Conservation (phyloP, 2,329 filamentous ascomycete species). For the Penicillium glabrum region DNA sequence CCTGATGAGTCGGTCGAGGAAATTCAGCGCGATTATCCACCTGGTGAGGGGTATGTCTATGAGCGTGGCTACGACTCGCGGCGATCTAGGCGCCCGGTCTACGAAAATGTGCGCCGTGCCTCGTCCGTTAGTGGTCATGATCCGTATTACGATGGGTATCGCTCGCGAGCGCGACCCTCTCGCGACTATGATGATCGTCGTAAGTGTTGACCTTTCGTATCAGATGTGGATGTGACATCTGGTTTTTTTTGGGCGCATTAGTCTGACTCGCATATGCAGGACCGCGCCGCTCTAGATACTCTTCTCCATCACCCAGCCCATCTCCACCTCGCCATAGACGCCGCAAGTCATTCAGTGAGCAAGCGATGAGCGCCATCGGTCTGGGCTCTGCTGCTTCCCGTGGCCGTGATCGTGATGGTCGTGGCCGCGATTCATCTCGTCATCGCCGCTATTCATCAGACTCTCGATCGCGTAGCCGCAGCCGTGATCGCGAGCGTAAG, state of each 20-base stretch:
- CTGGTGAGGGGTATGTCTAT: slow-evolving; percentile 54
- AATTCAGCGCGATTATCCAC: slow-evolving; percentile 79
- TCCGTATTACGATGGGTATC: slow-evolving; percentile 35
- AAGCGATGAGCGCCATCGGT: slow-evolving; percentile 57
- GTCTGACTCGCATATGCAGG: slow-evolving; percentile 13
- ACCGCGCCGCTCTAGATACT: slow-evolving; percentile 32
- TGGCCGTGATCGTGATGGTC: neutral
- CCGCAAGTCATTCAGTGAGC: slow-evolving; percentile 49
- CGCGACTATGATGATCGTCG: slow-evolving; percentile 48
- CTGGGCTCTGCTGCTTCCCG: slow-evolving; percentile 52
- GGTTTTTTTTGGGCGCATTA: neutral
- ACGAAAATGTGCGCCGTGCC: slow-evolving; percentile 37
- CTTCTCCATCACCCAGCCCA: slow-evolving; percentile 38
- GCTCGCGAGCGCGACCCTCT: slow-evolving; percentile 42
- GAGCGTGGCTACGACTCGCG: slow-evolving; percentile 22
- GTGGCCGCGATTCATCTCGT: neutral
- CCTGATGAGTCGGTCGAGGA: slow-evolving; percentile 71
- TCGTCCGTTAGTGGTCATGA: slow-evolving; percentile 37
- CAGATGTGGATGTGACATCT: neutral
- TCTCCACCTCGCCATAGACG: slow-evolving; percentile 42
- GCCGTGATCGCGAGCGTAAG: slow-evolving; percentile 40
- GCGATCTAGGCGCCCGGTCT: slow-evolving; percentile 24
- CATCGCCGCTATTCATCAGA: neutral
- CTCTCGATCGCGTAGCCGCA: slow-evolving; percentile 14
- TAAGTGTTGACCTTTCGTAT: slow-evolving; percentile 22